Conservation (phyloP, 345 rosid species). For the Nephelium lappaceum region DNA sequence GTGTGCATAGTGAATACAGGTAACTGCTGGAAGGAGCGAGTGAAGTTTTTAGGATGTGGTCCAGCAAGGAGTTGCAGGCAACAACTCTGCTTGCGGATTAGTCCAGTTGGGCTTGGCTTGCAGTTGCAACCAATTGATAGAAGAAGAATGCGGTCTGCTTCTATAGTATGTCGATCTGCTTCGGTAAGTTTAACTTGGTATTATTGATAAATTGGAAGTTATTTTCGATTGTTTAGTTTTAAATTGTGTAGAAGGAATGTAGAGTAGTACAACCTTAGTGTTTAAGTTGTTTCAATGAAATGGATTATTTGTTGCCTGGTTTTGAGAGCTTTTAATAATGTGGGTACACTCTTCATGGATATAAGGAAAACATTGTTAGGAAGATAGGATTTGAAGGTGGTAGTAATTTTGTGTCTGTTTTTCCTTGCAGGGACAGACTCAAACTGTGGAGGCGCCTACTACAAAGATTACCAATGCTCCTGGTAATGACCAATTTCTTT, state of each 20-base stretch:
- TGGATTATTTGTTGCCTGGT: not conserved
- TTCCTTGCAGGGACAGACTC: conserved; percentile 80
- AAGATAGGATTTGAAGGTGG: not conserved
- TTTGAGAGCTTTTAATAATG: not conserved
- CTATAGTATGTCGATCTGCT: conserved; percentile 40
- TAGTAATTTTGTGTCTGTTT: conserved; percentile 1
- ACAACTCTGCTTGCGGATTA: conserved; percentile 14
- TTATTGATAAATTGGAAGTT: not conserved
- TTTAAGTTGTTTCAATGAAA: not conserved
- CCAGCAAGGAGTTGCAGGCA: conserved; percentile 28
- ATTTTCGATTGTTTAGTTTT: not conserved
- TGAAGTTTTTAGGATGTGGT: conserved; percentile 18
- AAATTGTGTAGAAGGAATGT: not conserved
- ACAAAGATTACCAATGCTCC: conserved; percentile 89
- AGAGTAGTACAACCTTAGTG: not conserved
- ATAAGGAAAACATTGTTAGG: not conserved
- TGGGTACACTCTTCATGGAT: not conserved
- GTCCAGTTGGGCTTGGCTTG: conserved; percentile 32
- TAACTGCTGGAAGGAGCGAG: conserved; percentile 9
- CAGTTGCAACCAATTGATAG: conserved; percentile 20
- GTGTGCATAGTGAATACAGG: conserved; percentile 11
- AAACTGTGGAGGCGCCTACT: conserved; percentile 82
- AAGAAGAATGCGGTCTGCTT: conserved; percentile 30
- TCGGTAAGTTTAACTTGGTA: conserved; percentile 31
- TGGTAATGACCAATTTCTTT: conserved; percentile 42